Evolutionary conservation across 2,329 filamentous ascomycete species (phyloP).

Genomic region (Didymella segeticola): DNA sequence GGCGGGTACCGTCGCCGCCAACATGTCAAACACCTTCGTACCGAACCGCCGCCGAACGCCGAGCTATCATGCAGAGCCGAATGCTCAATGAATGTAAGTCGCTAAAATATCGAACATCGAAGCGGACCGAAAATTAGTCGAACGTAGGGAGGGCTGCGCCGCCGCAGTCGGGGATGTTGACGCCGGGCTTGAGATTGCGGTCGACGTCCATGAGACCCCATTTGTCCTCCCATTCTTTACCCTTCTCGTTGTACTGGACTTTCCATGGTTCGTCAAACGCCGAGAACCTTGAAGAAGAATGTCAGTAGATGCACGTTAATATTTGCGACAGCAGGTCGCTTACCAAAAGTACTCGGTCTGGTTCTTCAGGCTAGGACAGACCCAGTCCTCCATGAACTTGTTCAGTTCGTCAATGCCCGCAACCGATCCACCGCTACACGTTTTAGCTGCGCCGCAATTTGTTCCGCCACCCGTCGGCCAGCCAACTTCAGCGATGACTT

Average conservation of each 20-base stretch:
- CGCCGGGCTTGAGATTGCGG: constrained; percentile 80
- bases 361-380: constrained; percentile 80
- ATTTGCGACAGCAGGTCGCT: constrained; percentile 33
- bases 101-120: constrained; percentile 17
- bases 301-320: not conserved
- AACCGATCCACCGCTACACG: constrained; percentile 72
- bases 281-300: constrained; percentile 68
- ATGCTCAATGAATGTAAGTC: constrained; percentile 12
- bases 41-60: constrained; percentile 30
- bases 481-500: constrained; percentile 88
- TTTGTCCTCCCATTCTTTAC: constrained; percentile 87
- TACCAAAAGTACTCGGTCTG: constrained; percentile 94
- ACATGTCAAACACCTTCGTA: constrained; percentile 23
- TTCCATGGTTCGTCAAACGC: constrained; percentile 99
- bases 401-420: constrained; percentile 85
- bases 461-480: constrained; percentile 88
- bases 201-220: constrained; percentile 91
- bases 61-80: constrained; percentile 29
- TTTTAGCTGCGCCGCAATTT: constrained; percentile 67
- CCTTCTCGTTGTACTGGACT: constrained; percentile 69
- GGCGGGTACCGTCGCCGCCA: constrained; percentile 6
- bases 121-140: constrained; percentile 5
- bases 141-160: constrained; percentile 62
- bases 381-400: constrained; percentile 82
- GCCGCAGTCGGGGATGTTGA: constrained; percentile 86